Conservation (phyloP, 768 basidiomycete species). For the Russula sp. region DNA sequence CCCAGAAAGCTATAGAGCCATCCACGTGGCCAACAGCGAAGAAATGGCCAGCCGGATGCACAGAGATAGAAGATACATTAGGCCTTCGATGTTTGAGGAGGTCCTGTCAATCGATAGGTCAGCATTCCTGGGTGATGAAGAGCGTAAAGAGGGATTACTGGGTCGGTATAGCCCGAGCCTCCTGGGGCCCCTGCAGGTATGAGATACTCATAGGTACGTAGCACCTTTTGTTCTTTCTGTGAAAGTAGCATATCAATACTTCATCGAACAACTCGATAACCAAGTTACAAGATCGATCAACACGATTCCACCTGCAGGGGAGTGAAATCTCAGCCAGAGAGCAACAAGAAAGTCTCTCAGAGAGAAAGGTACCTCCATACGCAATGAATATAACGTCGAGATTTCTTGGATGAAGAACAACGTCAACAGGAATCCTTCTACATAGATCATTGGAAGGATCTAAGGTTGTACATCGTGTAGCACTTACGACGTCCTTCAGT, state of each 20-base stretch:
- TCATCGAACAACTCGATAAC: neutral
- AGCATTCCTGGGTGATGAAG: conserved; percentile 7
- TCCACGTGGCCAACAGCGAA: conserved; percentile 81
- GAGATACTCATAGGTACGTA: conserved; percentile 64
- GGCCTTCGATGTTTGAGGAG: conserved; percentile 69
- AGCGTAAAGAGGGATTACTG: conserved; percentile 41
- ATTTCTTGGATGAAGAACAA: conserved; percentile 67
- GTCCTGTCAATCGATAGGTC: conserved; percentile 41
- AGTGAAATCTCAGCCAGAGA: neutral
- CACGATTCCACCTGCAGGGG: conserved; percentile 53
- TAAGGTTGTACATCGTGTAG: neutral
- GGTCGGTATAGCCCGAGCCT: conserved; percentile 57
- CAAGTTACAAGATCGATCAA: conserved; percentile 54
- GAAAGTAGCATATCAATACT: conserved; percentile 25
- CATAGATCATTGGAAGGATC: conserved; percentile 24
- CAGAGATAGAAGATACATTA: conserved; percentile 63
- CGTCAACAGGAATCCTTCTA: conserved; percentile 50
- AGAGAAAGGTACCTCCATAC: conserved; percentile 62
- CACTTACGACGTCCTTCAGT: conserved; percentile 40
- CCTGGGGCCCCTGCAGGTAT: conserved; percentile 82
- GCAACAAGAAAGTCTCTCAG: conserved; percentile 30
- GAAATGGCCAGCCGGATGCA: conserved; percentile 73
- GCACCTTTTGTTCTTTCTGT: conserved; percentile 49
- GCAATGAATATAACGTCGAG: conserved; percentile 69
- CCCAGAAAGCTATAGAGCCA: conserved; percentile 82